A percentile compares a stretch with the other conserved stretches of the same genome.
Conservation (phyloP, 371 early-diverging fungal genomes). For the Enterospora canceri region DNA sequence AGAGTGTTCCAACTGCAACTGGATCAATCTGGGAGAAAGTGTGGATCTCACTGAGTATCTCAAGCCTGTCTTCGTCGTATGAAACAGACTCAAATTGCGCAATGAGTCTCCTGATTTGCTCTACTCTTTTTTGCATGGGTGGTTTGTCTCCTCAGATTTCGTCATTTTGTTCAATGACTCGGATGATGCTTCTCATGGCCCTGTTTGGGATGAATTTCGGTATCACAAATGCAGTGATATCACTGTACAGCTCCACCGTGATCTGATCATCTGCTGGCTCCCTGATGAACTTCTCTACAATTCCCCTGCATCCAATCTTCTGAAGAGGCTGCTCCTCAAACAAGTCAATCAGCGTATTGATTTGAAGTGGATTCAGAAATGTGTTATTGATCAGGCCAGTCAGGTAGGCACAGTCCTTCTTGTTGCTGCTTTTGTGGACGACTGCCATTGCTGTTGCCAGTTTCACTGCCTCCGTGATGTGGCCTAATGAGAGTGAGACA, state of each 20-base stretch:
- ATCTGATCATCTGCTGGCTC: not conserved
- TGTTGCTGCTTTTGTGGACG: not conserved
- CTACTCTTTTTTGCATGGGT: not conserved
- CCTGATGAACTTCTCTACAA: not conserved
- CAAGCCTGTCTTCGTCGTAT: slow-evolving; percentile 6
- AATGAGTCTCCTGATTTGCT: not conserved
- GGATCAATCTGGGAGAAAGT: not conserved
- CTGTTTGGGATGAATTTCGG: not conserved
- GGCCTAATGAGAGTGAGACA: slow-evolving; percentile 17
- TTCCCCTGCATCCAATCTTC: not conserved
- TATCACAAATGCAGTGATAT: not conserved
- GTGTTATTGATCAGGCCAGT: not conserved
- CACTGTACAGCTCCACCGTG: not conserved
- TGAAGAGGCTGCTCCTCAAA: not conserved
- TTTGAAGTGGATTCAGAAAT: not conserved
- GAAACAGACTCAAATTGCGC: not conserved
- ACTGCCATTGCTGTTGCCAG: slow-evolving; percentile 20
- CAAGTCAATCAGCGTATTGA: not conserved
- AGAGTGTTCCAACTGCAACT: not conserved
- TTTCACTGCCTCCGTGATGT: slow-evolving; percentile 21
- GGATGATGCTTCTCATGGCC: not conserved
- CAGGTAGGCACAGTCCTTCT: not conserved
- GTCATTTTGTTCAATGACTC: not conserved
- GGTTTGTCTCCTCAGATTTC: not conserved
- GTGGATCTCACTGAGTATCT: not conserved